Evolutionary conservation across 179 eudicot genomes (phyloP).

Genomic region (Spergularia azorica): DNA sequence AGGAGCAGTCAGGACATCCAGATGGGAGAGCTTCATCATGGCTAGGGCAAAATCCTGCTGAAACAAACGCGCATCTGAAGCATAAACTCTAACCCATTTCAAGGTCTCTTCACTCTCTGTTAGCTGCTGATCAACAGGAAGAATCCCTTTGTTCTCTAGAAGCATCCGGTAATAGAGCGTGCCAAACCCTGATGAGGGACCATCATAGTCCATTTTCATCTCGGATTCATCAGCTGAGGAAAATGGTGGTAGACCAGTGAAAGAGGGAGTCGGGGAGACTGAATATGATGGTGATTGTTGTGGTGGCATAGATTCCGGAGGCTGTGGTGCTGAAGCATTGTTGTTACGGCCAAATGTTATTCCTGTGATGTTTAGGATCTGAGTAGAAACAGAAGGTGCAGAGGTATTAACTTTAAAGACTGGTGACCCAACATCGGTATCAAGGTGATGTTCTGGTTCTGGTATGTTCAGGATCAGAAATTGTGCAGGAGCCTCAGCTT

Average conservation of each 20-base stretch:
- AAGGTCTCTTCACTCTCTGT: slow-evolving; percentile 55
- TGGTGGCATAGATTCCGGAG: slow-evolving; percentile 21
- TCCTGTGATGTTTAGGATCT: background rate
- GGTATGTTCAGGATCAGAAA: too few relatives aligned
- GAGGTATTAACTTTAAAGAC: background rate
- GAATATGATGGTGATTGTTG: slow-evolving; percentile 14
- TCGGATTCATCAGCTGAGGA: slow-evolving; percentile 28
- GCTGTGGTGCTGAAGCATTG: slow-evolving; percentile 16
- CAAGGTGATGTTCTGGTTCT: too few relatives aligned
- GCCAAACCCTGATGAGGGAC: slow-evolving; percentile 44
- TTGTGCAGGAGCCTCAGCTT: too few relatives aligned
- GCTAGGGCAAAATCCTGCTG: slow-evolving; percentile 46
- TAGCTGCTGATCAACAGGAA: slow-evolving; percentile 58
- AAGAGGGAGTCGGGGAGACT: slow-evolving; percentile 16
- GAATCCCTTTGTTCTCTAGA: background rate
- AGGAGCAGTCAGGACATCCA: slow-evolving; percentile 42
- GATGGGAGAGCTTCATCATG: slow-evolving; percentile 65
- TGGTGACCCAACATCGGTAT: background rate
- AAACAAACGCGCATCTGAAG: slow-evolving; percentile 45
- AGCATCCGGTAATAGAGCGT: slow-evolving; percentile 28
- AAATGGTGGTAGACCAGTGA: slow-evolving; percentile 8
- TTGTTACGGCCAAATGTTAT: background rate
- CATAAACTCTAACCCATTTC: slow-evolving; percentile 58
- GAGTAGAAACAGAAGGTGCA: background rate
- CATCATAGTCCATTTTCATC: slow-evolving; percentile 50